Percentiles rank a stretch among this genome's conserved stretches.
phyloP scores from a whole-genome alignment of 441 rosid species.

The Adansonia grandidieri region DNA sequence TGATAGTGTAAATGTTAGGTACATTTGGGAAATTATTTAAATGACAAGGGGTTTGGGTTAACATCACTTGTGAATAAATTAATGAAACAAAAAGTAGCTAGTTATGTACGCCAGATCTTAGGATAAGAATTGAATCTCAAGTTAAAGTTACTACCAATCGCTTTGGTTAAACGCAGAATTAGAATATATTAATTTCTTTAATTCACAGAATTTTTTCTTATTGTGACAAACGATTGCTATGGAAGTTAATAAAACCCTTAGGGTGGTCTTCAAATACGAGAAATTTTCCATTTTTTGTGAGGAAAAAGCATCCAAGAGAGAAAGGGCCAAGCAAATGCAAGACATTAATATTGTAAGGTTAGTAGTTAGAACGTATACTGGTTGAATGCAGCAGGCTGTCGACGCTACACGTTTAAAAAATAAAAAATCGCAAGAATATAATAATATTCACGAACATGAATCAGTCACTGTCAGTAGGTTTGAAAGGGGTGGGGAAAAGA shows the following conservation, averaged over 20 bases:
- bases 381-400: neutral
- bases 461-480: slow-evolving; percentile 1
- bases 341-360: neutral
- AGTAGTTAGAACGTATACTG: neutral
- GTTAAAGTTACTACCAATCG: neutral
- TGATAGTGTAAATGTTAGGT: neutral
- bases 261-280: neutral
- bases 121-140: neutral
- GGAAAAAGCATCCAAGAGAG: neutral
- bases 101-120: neutral
- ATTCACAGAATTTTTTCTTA: neutral
- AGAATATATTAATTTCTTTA: neutral
- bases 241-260: neutral
- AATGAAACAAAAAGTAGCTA: neutral
- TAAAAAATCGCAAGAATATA: too few species aligned
- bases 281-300: neutral
- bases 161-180: neutral
- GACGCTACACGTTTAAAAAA: neutral
- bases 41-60: neutral
- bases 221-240: neutral
- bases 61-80: neutral
- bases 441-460: neutral
- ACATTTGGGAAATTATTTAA: neutral
- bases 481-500: neutral
- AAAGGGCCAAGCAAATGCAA: neutral